Evolutionary conservation across 768 basidiomycete species (phyloP).

Genomic region (Kwoniella europaea): DNA sequence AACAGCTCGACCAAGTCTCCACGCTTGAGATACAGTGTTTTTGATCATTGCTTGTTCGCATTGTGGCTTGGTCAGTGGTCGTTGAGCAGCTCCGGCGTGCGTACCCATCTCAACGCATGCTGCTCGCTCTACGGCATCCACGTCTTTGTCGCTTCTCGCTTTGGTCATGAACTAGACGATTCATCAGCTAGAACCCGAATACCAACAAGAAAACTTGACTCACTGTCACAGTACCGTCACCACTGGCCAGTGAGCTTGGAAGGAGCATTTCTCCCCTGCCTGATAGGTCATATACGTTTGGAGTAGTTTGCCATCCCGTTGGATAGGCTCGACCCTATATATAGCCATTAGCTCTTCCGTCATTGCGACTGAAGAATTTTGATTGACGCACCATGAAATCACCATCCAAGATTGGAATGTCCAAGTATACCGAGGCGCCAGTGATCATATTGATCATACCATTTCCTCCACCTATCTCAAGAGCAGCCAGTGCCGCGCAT

Average conservation of each 20-base stretch:
- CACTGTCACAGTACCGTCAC: constrained; percentile 59
- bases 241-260: constrained; percentile 59
- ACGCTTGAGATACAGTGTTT: constrained; percentile 67
- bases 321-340: constrained; percentile 54
- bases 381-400: constrained; percentile 41
- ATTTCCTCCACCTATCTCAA: constrained; percentile 62
- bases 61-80: constrained; percentile 60
- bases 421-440: constrained; percentile 29
- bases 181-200: neutral
- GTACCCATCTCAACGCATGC: constrained; percentile 63
- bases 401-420: constrained; percentile 47
- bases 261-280: constrained; percentile 46
- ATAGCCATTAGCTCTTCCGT: neutral
- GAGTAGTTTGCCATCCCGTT: constrained; percentile 50
- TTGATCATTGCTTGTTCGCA: constrained; percentile 60
- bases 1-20: constrained; percentile 69
- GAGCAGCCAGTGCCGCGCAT: constrained; percentile 43
- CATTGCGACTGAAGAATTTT: neutral
- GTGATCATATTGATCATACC: constrained; percentile 56
- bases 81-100: constrained; percentile 61
- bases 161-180: constrained; percentile 58
- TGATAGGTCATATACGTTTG: constrained; percentile 37
- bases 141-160: constrained; percentile 61
- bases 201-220: neutral
- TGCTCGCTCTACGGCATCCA: constrained; percentile 62